phyloP scores from a whole-genome alignment of 139 green algal genomes.

The Coccomyxa sp. region DNA sequence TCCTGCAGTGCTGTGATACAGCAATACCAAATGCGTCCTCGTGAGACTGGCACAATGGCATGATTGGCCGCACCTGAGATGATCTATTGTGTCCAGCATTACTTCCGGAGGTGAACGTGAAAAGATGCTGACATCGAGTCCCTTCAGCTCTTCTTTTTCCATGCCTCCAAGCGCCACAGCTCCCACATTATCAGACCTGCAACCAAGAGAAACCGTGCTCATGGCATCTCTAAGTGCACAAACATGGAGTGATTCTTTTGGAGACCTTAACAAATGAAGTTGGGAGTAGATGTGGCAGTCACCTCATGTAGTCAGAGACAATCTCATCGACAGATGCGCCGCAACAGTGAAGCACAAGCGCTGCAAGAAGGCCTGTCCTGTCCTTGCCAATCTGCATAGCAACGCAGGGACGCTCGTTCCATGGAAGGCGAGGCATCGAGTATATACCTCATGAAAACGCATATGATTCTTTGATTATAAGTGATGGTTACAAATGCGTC shows the following conservation, averaged over 20 bases:
- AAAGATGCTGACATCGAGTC: neutral
- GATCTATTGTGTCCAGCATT: neutral
- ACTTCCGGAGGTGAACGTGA: neutral
- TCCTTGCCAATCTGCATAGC: conserved; percentile 48
- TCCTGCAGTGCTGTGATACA: neutral
- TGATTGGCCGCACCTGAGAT: neutral
- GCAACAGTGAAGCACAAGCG: conserved; percentile 46
- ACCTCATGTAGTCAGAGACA: conserved; percentile 39
- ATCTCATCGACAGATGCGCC: conserved; percentile 41
- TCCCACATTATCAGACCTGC: neutral
- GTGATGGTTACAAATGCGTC: too few relatives aligned
- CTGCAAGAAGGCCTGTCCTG: conserved; percentile 58
- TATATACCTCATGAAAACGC: too few relatives aligned
- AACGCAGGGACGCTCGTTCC: neutral
- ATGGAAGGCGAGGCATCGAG: neutral
- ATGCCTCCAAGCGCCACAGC: neutral
- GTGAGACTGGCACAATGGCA: neutral
- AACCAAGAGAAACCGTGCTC: neutral
- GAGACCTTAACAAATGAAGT: neutral
- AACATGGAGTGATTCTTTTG: neutral
- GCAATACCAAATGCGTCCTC: neutral
- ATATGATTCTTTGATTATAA: too few relatives aligned
- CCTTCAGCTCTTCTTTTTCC: neutral
- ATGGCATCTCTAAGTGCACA: neutral
- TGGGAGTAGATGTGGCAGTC: neutral